These are phyloP conservation scores for Porphyrellus sp. DNA, from an alignment of 1,284 basidiomycete genomes.

Conservation along the genomic window DNA sequence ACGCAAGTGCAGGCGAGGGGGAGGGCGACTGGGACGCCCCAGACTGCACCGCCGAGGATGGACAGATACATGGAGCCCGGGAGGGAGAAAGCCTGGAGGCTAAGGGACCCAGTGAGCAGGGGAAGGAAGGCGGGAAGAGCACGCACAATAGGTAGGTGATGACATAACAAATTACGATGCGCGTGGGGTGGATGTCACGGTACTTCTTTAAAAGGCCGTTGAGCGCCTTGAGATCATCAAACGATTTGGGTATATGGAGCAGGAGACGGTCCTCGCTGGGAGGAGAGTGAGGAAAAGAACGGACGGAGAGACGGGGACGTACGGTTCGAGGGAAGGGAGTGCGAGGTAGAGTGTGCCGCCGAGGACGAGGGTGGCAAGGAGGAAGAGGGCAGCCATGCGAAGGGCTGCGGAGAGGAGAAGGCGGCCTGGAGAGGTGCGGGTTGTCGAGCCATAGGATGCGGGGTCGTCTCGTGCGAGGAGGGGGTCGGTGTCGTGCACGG, in stretches of 20 bases:
- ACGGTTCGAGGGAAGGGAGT: conserved; percentile 77
- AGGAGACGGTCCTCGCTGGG: conserved; percentile 68
- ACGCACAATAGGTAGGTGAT: conserved; percentile 89
- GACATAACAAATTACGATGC: conserved; percentile 80
- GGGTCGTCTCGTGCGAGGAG: conserved; percentile 32
- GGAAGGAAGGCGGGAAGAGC: neutral
- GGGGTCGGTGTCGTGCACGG: conserved; percentile 24
- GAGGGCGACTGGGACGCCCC: conserved; percentile 87
- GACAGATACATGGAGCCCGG: conserved; percentile 98
- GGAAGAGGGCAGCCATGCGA: conserved; percentile 79
- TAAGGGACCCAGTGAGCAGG: conserved; percentile 38
- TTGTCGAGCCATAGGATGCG: conserved; percentile 36
- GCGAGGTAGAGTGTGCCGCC: conserved; percentile 77
- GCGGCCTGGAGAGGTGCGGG: conserved; percentile 40
- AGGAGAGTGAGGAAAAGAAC: conserved; percentile 7
- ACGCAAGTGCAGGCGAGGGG: conserved; percentile 92
- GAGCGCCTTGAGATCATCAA: conserved; percentile 76
- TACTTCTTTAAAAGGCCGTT: conserved; percentile 87
- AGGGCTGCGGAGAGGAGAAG: conserved; percentile 76
- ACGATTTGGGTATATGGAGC: conserved; percentile 80
- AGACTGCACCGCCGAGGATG: conserved; percentile 94
- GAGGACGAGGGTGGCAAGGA: conserved; percentile 65
- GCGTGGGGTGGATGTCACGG: conserved; percentile 77
- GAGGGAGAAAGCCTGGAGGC: conserved; percentile 93
- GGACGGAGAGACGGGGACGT: conserved; percentile 33